Evolutionary conservation across 2,329 filamentous ascomycete species (phyloP), one percentile per base, ranked within the genome.

Genomic region (Endothia cerciana): DNA sequence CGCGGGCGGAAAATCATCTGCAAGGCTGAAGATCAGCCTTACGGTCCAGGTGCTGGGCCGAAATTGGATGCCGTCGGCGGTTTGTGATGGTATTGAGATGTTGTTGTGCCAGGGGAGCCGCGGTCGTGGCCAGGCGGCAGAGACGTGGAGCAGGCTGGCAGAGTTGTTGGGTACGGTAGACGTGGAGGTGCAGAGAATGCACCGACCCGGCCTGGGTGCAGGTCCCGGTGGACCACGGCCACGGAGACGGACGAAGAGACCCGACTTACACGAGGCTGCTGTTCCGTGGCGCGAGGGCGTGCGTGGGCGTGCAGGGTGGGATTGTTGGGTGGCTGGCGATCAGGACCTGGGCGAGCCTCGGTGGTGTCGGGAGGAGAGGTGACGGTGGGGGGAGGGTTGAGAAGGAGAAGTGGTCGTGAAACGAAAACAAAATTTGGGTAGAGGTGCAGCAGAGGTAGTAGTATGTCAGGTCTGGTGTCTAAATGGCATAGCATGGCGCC

Each of bases 11-110:
- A 68, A 73, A 71, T 74, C 76, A 77, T 76, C 76, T 79, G 76
- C 76, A 79, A 79, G 80, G 77, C 79, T 79, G 74, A 74, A 72
- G 71, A 72, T 75, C 74, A 77, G 76, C 72, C 74, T 76, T 72
- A 71, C 67, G 70, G 63, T 69, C 56, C 69, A 64, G 70, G 68
- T 59, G 47, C 66, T 61, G 68, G 71, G 71, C 72, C 57, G 71
- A 74, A 69, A 75, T 70, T 51, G 71, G 60, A 72, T 73, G 68
- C 71, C 66, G 69, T 68, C 69, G 71, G 63, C 67, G 71, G 69
- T 70, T 72, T 69, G 73, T 71, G 64, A 73, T 69, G 66, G 59
- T 68, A 65, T 66, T 65, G 62, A 64, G 70, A 55, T 68, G 70
- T 65, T 68, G 71, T 72, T 70, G 71, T 72, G 72, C 60, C 63